phyloP scores from a whole-genome alignment of 352 stramenopile species.

The Blastocystis sp. region DNA sequence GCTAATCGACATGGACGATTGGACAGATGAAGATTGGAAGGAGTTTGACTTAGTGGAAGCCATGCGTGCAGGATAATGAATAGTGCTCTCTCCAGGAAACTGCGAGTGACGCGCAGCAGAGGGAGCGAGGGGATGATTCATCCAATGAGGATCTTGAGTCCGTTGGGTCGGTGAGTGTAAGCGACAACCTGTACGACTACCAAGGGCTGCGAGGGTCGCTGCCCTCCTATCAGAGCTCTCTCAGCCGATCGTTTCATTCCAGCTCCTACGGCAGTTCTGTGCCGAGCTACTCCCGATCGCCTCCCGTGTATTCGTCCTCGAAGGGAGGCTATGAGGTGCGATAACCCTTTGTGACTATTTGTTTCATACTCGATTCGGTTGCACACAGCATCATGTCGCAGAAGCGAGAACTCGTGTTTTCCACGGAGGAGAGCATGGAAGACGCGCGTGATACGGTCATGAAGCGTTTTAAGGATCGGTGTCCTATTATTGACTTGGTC shows the following conservation, averaged over 20 bases:
- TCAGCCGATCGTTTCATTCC: not conserved
- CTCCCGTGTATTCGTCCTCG: not conserved
- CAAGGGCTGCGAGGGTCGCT: slow-evolving; percentile 35
- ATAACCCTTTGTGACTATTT: not conserved
- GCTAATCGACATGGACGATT: slow-evolving; percentile 34
- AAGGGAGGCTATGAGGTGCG: not conserved
- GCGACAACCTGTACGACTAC: slow-evolving; percentile 37
- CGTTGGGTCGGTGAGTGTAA: slow-evolving; percentile 3
- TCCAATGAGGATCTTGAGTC: not conserved
- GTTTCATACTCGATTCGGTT: not conserved
- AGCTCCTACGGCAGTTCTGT: not conserved
- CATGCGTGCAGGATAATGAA: not conserved
- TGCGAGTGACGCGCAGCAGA: not conserved
- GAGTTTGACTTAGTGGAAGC: slow-evolving; percentile 31
- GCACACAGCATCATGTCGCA: not conserved
- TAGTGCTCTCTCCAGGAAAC: slow-evolving; percentile 5
- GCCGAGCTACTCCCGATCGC: not conserved
- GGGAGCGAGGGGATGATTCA: slow-evolving; percentile 7
- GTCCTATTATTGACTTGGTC: not conserved
- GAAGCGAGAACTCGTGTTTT: not conserved
- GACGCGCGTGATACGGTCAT: slow-evolving; percentile 14
- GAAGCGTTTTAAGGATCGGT: slow-evolving; percentile 56
- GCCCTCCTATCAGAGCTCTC: not conserved
- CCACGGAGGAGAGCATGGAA: not conserved
- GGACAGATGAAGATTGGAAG: slow-evolving; percentile 49